Base-by-base conservation (phyloP, 2,329 filamentous ascomycete species). In the Pseudocercospora ulei region DNA sequence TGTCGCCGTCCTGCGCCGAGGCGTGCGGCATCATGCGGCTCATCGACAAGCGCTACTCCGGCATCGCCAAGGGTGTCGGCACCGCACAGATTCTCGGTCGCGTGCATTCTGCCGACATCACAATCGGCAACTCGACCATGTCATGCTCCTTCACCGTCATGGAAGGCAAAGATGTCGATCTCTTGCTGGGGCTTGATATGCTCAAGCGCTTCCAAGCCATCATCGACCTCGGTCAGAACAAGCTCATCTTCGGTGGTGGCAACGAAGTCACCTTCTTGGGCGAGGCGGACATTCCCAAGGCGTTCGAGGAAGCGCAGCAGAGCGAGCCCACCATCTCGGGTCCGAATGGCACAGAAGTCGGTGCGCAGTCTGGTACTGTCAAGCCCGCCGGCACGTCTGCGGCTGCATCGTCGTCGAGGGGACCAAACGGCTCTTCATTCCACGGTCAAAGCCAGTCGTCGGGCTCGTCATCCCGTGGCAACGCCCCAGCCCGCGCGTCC, bases 111-210 rank as follows among this genome's bases (percentile, higher is more conserved):
- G 90, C 90, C 6, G 85, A 88, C 62, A 92, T 98, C 62, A 88
- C 84, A 62, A 90, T 98, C 51, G 90, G 88, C 37, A 76, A 73
- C 26, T 75, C 88, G 46, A 86, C 85, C 58, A 70, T 98, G 52
- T 80, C 88, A 2, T 96, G 87, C 65, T 90, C 86, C 43, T 98
- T 98, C 62, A 98, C 90, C 2, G 90, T 98, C 57, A 98, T 98
- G 90, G 90, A 98, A 65, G 90, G 90, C 49, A 98, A 96, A 64
- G 78, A 85, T 36, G 90, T 98, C 14, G 90, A 96, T 59, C 70
- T 98, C 11, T 73, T 98, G 2, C 75, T 98, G 7, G 90, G 90
- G 3, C 68, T 98, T 26, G 90, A 98, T 62, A 98, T 98, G 84
- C 71, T 98, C 46, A 95, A 93, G 66, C 77, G 90, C 24, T 87